Percentiles rank a stretch among this genome's conserved stretches.
Evolutionary conservation across 2,329 filamentous ascomycete species (phyloP).

Genomic region (Colletotrichum sp.): DNA sequence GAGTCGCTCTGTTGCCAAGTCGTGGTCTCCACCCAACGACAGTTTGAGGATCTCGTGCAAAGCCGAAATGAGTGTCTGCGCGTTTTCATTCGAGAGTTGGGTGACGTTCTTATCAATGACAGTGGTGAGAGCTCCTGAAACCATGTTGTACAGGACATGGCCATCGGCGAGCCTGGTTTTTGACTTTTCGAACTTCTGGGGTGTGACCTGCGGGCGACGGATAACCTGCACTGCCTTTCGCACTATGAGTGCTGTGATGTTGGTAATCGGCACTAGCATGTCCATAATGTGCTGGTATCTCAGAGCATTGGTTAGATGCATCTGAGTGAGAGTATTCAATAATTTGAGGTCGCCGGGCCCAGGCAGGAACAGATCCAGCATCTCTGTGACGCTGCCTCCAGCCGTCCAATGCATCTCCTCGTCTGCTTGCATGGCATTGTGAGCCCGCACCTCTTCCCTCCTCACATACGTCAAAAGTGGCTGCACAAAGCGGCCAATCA

Average conservation of each 20-base stretch:
- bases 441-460: slow-evolving; percentile 24
- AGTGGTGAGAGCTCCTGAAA: slow-evolving; percentile 44
- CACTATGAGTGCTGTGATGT: slow-evolving; percentile 37
- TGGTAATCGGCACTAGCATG: slow-evolving; percentile 39
- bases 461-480: slow-evolving; percentile 39
- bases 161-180: slow-evolving; percentile 41
- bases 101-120: slow-evolving; percentile 62
- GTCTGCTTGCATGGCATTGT: slow-evolving; percentile 5
- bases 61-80: slow-evolving; percentile 38
- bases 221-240: slow-evolving; percentile 29
- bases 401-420: slow-evolving; percentile 30
- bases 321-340: slow-evolving; percentile 46
- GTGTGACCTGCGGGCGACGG: slow-evolving; percentile 5
- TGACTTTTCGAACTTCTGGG: slow-evolving; percentile 25
- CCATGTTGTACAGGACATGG: slow-evolving; percentile 45
- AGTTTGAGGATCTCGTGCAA: slow-evolving; percentile 49
- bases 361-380: slow-evolving; percentile 46
- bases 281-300: slow-evolving; percentile 53
- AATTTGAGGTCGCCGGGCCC: slow-evolving; percentile 45
- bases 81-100: slow-evolving; percentile 50
- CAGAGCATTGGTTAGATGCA: slow-evolving; percentile 43
- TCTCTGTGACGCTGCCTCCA: slow-evolving; percentile 27
- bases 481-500: slow-evolving; percentile 50
- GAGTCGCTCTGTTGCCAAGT: slow-evolving; percentile 36
- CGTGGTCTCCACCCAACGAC: slow-evolving; percentile 40